Base-by-base conservation (phyloP, 495 filamentous ascomycete species). In the Aspergillus leporis region DNA sequence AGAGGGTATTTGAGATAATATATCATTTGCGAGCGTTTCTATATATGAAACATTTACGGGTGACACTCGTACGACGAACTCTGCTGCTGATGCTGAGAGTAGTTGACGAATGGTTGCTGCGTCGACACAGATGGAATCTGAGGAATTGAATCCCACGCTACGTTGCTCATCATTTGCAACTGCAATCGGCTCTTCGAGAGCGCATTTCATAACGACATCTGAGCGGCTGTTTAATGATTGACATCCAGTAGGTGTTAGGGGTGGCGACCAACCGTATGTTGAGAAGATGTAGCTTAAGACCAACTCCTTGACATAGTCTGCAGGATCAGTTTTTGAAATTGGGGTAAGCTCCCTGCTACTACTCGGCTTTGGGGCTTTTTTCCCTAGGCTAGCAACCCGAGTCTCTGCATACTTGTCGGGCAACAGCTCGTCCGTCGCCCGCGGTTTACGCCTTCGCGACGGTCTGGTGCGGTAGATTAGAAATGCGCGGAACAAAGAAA, bases 401-500 rank as follows among this genome's bases (percentile, higher is more conserved):
- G 43, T 7, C 12, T 23, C 43, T 21, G 43, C 5, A 47, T 10
- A 22, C 16, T 23, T 23, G 12, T 47, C 19, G 7, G 43, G 21
- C 43, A 47, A 47, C 7, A 47, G 19, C 43, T 47, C 43, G 21
- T 47, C 43, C 9, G 43, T 47, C 19, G 43, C 43, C 43, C 43
- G 5, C 2, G 43, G 43, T 10, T 14, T 21, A 23, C 43, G 43
- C 16, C 19, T 21, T 21, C 43, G 43, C 3, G 19, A 47, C 13
- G 43, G 43, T 23, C 43, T 47, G 16, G 16, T 23, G 8, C 7
- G 21, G 4, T 47, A 4, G 3, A 47, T 47, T 23, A 47, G 43
- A 47, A 1, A 47, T 10, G 43, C 5, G 5, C 19, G 13, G 1
- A 47, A n/a, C n/a, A 14, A 41, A 41, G 38, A 12, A 14, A 36